These are phyloP conservation scores for Astrephomene gubernaculifera DNA, from an alignment of 139 green algal genomes.

Conservation along the genomic window DNA sequence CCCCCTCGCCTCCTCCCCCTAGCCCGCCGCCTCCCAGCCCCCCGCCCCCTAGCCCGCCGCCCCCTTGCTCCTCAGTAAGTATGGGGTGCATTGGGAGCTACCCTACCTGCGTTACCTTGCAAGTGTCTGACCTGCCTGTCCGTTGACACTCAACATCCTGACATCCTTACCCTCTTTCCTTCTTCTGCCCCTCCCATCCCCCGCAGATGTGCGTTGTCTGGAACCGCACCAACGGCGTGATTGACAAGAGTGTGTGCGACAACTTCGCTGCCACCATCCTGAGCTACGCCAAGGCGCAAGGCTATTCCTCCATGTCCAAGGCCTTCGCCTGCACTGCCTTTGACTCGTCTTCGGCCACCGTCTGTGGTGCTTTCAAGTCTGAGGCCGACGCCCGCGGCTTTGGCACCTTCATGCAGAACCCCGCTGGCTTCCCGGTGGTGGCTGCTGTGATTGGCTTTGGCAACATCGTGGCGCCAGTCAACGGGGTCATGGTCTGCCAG, in stretches of 20 bases:
- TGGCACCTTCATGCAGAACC: background rate
- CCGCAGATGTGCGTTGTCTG: constrained; percentile 12
- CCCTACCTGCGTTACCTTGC: too few species aligned
- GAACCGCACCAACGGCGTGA: background rate
- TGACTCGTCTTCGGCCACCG: background rate
- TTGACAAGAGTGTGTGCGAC: background rate
- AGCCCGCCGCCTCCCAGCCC: background rate
- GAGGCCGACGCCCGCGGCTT: background rate
- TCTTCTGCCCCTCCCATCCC: background rate
- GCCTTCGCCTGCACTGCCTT: background rate
- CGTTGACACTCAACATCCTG: too few species aligned
- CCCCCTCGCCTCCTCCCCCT: background rate
- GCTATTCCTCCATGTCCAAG: background rate
- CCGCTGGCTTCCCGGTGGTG: background rate
- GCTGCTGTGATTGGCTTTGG: background rate
- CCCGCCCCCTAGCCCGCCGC: constrained; percentile 14
- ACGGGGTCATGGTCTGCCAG: background rate
- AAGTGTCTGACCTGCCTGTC: too few species aligned
- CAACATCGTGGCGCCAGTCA: background rate
- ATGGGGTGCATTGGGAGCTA: too few species aligned
- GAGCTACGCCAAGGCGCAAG: background rate
- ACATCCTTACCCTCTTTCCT: too few species aligned
- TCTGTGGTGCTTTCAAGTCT: constrained; percentile 1
- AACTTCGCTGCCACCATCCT: background rate
- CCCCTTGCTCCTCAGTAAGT: constrained; percentile 15